These are phyloP conservation scores for Passalora sequoiae DNA, from an alignment of 2,329 filamentous ascomycete species.

Conservation along the genomic window DNA sequence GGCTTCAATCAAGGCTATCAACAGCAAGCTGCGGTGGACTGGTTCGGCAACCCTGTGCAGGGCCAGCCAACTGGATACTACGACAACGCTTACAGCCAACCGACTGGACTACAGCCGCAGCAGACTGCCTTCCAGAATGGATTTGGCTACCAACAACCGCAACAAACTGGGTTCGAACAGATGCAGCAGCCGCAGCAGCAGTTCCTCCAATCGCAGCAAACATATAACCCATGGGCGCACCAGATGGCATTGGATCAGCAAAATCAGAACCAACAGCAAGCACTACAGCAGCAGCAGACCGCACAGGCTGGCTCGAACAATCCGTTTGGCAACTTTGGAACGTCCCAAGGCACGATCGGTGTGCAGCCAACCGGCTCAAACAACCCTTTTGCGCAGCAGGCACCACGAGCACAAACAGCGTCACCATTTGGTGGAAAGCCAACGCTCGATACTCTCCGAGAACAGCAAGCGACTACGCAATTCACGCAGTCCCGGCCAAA, in stretches of 20 bases:
- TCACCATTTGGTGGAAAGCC: constrained; percentile 58
- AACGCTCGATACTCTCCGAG: constrained; percentile 68
- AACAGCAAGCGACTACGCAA: constrained; percentile 71
- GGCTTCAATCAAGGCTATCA: constrained; percentile 97
- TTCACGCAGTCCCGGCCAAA: constrained; percentile 51
- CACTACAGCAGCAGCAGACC: constrained; percentile 54
- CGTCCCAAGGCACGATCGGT: constrained; percentile 60
- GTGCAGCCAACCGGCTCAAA: constrained; percentile 91
- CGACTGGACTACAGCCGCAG: constrained; percentile 64
- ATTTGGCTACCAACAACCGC: constrained; percentile 54
- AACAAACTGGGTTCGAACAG: constrained; percentile 65
- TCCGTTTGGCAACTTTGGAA: constrained; percentile 68
- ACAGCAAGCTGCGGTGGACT: constrained; percentile 92
- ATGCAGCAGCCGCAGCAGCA: constrained; percentile 48
- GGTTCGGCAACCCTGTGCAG: constrained; percentile 85
- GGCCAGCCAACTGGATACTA: constrained; percentile 63
- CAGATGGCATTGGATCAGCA: constrained; percentile 52
- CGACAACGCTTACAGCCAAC: constrained; percentile 67
- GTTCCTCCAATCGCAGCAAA: constrained; percentile 55
- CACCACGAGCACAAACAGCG: constrained; percentile 52
- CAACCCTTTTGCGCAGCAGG: constrained; percentile 84
- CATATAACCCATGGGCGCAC: constrained; percentile 48
- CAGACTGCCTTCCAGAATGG: constrained; percentile 64
- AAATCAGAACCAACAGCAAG: constrained; percentile 50
- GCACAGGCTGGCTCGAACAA: constrained; percentile 84